Base-by-base conservation (phyloP, 2,329 filamentous ascomycete species). In the Phyllosticta citriasiana region DNA sequence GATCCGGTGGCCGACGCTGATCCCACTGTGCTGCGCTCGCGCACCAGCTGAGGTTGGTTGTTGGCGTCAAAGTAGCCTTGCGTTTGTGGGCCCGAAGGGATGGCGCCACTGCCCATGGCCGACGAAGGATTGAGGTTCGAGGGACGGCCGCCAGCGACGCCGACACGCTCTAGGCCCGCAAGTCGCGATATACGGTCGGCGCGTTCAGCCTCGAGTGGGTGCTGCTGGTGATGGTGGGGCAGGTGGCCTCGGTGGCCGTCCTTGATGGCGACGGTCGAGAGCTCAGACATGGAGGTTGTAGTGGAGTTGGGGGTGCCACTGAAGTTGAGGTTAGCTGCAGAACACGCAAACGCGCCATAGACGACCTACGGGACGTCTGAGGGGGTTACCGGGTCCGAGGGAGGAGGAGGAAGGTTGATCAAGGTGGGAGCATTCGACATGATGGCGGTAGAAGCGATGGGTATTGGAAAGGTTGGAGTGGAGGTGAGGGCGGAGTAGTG, bases 231-330 rank as follows among this genome's bases (percentile, higher is more conserved):
- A 62, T 80, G 76, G 60, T 86, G 82, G 27, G 85, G 84, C 27
- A 87, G 81, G 71, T 91, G 85, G 65, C 93, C 93, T 63, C 91
- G 89, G 71, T 97, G 91, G 67, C 93, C 93, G 72, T 97, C 93
- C 76, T 97, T 96, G 80, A 96, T 96, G 57, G 93, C 93, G 12
- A 91, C 94, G 19, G 93, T 97, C 16, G 91, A 96, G 55, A 97
- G 83, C 51, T 91, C 87, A 26, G 91, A 96, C 69, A 97, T 87
- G 57, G 91, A 95, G 12, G 92, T 97, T 3, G 90, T 95, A 51
- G 89, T 88, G 66, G 91, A 96, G 66, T 94, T 97, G 2, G 93
- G 93, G 2, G 93, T 97, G 69, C 93, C 92, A 65, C 91, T 96
- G 52, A 55, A 53, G 67, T 59, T 64, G 62, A 59, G 60, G 10